Base-by-base conservation (phyloP, 371 early-diverging fungal species). In the Syncephalastrum racemosum region DNA sequence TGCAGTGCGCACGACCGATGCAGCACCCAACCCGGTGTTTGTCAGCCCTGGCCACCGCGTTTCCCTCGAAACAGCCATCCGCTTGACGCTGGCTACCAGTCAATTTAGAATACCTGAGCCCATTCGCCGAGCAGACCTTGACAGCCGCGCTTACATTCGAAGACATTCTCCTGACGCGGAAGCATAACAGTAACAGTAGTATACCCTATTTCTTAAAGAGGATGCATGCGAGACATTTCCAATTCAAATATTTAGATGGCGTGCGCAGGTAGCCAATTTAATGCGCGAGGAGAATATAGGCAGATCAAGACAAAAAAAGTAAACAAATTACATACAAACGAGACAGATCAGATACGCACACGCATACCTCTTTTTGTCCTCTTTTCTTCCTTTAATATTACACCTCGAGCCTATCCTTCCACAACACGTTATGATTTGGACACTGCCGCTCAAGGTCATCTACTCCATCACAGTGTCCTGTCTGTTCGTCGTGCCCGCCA, bases 61-160 rank as follows among this genome's bases (percentile, higher is more conserved):
- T 18, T 76, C 82, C 7, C 61, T 92, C 20, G 75, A 75, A 2
- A 87, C 90, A 0, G 88, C 93, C 0, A 74, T 93, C 12, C 60
- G 60, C 0, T 47, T 96, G 15, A 86, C 86, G 4, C 55, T 84
- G 12, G 71, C 74, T 6, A 83, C 85, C 52, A 89, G 86, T 41
- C 63, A 64, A n/a, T 87, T 73, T 68, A 75, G 94, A 4, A 80
- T 94, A 7, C 94, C 95, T 0, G 97, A 96, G 60, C 97, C 97
- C 5, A 90, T 95, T 48, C 81, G 97, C 8, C 75, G 81, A 27
- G 97, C 97, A 19, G 97, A 96, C 70, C 63, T 77, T 52, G 72
- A 70, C 46, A 79, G 82, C 27, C 62, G 85, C 22, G 60, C 66
- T 39, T 78, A 71, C 58, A 75, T 84, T 48, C 62, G 70, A 31